These are phyloP conservation scores for Daedaleopsis nitida DNA, from an alignment of 768 basidiomycete genomes.

Conservation along the genomic window DNA sequence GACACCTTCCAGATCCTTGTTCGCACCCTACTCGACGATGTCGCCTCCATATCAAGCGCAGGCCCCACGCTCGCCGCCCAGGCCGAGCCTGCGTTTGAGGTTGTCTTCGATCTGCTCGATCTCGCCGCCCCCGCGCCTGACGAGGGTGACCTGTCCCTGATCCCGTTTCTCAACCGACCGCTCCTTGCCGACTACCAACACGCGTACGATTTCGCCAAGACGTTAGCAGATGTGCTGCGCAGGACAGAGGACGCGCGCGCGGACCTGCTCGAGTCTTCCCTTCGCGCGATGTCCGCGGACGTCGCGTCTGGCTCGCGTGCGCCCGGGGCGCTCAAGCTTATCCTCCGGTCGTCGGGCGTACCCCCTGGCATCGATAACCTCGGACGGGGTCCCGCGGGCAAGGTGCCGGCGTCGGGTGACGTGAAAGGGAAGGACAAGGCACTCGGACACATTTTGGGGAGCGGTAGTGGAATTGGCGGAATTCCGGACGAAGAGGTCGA, in stretches of 20 bases:
- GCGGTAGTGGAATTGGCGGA: background rate
- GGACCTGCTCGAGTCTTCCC: constrained; percentile 54
- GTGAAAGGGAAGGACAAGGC: constrained; percentile 34
- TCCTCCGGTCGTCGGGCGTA: constrained; percentile 63
- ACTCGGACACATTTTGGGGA: constrained; percentile 14
- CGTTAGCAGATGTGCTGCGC: constrained; percentile 47
- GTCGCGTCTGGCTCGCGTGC: constrained; percentile 30
- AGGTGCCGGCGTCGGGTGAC: constrained; percentile 23
- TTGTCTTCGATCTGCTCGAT: constrained; percentile 61
- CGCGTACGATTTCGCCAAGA: constrained; percentile 57
- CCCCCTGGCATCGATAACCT: constrained; percentile 41
- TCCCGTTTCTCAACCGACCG: constrained; percentile 62
- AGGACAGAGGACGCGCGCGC: constrained; percentile 57
- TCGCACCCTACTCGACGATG: constrained; percentile 46
- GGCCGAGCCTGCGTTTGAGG: constrained; percentile 56
- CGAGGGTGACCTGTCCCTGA: constrained; percentile 14
- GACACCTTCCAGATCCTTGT: constrained; percentile 69
- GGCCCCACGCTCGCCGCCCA: constrained; percentile 47
- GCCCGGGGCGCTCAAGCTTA: constrained; percentile 62
- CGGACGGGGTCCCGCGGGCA: constrained; percentile 39
- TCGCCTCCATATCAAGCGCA: constrained; percentile 39
- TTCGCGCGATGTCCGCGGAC: constrained; percentile 41
- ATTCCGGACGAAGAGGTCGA: constrained; percentile 49
- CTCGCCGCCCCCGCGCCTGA: constrained; percentile 34
- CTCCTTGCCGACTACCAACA: constrained; percentile 75